Conservation (phyloP, 495 filamentous ascomycete species). For the Neurospora africana region DNA sequence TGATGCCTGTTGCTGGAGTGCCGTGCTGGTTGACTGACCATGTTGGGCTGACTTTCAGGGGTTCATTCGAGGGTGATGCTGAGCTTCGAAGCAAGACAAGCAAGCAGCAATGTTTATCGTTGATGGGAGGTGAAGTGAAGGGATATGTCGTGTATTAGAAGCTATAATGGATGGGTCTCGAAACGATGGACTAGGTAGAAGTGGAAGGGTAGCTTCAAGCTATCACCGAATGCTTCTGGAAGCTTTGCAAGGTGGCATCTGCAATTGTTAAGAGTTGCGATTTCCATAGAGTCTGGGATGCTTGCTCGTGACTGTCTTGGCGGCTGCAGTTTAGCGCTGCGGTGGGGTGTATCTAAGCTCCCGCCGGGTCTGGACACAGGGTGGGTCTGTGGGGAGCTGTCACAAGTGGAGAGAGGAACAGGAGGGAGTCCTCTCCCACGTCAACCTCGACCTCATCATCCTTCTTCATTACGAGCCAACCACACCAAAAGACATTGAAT, state of each 20-base stretch:
- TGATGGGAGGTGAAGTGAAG: background rate
- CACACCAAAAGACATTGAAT: background rate
- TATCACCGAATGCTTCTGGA: background rate
- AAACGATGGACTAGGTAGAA: background rate
- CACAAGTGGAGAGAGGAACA: background rate
- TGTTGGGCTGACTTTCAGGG: background rate
- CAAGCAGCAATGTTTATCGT: background rate
- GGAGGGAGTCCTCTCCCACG: background rate
- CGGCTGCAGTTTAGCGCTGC: background rate
- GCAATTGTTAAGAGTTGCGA: background rate
- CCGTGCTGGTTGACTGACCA: background rate
- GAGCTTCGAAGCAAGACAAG: background rate
- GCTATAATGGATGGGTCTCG: background rate
- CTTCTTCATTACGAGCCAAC: background rate
- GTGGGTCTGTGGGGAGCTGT: background rate
- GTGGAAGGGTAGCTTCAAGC: background rate
- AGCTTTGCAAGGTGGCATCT: background rate
- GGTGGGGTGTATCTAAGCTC: background rate
- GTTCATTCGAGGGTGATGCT: background rate
- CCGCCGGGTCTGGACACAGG: background rate
- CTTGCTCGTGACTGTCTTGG: background rate
- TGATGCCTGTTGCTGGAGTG: background rate
- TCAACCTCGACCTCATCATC: background rate
- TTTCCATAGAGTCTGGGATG: background rate
- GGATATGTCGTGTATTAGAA: background rate